Evolutionary conservation across 345 rosid genomes (phyloP).

Genomic region (Eutrema japonicum): DNA sequence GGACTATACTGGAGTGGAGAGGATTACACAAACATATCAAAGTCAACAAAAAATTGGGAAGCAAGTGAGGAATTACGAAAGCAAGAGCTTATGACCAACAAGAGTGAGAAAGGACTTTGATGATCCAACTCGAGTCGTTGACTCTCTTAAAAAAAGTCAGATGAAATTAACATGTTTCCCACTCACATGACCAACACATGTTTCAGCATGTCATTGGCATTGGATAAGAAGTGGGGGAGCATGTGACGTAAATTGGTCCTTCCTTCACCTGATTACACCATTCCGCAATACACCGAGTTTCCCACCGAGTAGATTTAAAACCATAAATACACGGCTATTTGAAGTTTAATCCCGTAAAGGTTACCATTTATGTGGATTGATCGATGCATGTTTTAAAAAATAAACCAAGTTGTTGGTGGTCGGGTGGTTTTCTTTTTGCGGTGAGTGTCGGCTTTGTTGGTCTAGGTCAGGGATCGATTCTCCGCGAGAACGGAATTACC

Average conservation of each 20-base stretch:
- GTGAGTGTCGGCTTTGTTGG: no score
- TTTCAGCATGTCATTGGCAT: constrained; percentile 27
- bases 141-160: constrained; percentile 26
- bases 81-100: constrained; percentile 31
- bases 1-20: constrained; percentile 12
- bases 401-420: no score
- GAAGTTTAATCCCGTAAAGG: neutral
- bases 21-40: neutral
- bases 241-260: constrained; percentile 34
- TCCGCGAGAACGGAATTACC: no score
- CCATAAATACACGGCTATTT: neutral
- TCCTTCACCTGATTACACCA: constrained; percentile 21
- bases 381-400: no score
- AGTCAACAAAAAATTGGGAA: neutral
- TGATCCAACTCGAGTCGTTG: constrained; percentile 29
- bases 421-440: no score
- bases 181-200: constrained; percentile 40
- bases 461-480: no score
- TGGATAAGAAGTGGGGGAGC: constrained; percentile 27
- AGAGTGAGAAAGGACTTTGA: constrained; percentile 24
- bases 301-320: neutral
- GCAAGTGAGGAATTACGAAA: constrained; percentile 8
- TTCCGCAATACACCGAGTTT: neutral
- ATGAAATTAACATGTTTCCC: constrained; percentile 26
- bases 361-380: constrained; percentile 6